Percentiles rank a stretch among this genome's conserved stretches.
phyloP scores from a whole-genome alignment of 2,329 filamentous ascomycete species.

The Clarireedia paspali region DNA sequence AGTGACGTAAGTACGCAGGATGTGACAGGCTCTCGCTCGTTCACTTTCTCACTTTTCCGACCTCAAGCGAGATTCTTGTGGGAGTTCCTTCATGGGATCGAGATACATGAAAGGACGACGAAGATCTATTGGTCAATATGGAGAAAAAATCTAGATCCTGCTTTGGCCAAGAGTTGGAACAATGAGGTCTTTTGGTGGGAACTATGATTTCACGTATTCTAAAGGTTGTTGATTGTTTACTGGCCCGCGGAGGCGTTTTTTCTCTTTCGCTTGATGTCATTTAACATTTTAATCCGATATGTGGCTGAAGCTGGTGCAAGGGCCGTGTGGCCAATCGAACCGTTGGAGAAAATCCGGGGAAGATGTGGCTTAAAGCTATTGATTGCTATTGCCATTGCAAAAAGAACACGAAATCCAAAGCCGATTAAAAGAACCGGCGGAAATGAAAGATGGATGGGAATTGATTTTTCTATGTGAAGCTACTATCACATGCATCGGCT shows the following conservation, averaged over 20 bases:
- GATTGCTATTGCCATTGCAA: too few species aligned
- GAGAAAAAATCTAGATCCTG: not conserved
- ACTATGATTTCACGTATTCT: not conserved
- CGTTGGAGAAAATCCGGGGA: not conserved
- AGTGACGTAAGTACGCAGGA: not conserved
- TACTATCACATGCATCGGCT: too few species aligned
- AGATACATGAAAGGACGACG: not conserved
- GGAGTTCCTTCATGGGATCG: not conserved
- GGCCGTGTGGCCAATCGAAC: too few species aligned
- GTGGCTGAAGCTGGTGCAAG: not conserved
- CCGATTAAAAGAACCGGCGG: too few species aligned
- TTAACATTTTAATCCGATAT: not conserved
- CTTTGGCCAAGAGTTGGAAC: constrained; percentile 4
- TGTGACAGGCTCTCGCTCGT: too few species aligned
- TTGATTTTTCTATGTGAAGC: too few species aligned
- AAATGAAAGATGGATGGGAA: too few species aligned
- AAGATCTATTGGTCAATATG: not conserved
- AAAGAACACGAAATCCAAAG: too few species aligned
- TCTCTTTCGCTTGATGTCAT: too few species aligned
- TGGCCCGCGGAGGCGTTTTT: too few species aligned
- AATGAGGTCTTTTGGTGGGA: not conserved
- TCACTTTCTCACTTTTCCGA: too few species aligned
- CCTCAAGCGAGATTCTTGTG: too few species aligned
- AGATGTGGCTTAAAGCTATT: not conserved
- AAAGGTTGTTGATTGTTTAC: not conserved